These are phyloP conservation scores for Lactarius akahatsu DNA, from an alignment of 768 basidiomycete genomes.

Conservation along the genomic window DNA sequence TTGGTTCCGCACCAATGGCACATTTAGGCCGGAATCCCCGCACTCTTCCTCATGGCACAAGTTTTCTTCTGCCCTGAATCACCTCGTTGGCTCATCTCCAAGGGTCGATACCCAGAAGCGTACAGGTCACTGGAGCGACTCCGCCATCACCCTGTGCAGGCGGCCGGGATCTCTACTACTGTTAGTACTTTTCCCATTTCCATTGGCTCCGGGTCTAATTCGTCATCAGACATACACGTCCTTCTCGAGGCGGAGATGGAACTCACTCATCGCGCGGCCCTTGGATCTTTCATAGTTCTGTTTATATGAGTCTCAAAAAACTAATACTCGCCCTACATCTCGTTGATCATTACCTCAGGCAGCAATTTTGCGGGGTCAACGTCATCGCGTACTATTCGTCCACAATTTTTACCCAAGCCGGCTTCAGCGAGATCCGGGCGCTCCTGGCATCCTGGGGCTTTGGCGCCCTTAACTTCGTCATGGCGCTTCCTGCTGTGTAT, in stretches of 20 bases:
- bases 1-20: not conserved
- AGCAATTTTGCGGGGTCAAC: slow-evolving; percentile 85
- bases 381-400: slow-evolving; percentile 81
- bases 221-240: slow-evolving; percentile 55
- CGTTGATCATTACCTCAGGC: slow-evolving; percentile 38
- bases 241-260: slow-evolving; percentile 65
- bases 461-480: slow-evolving; percentile 46
- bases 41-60: slow-evolving; percentile 41
- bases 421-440: slow-evolving; percentile 54
- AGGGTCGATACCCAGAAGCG: slow-evolving; percentile 68
- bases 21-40: slow-evolving; percentile 42
- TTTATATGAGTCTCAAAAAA: slow-evolving; percentile 41
- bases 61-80: slow-evolving; percentile 62
- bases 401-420: slow-evolving; percentile 63
- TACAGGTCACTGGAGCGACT: slow-evolving; percentile 61
- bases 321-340: not conserved
- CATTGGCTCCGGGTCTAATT: not conserved
- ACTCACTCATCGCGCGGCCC: slow-evolving; percentile 57
- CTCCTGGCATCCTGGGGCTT: slow-evolving; percentile 61
- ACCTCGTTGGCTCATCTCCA: slow-evolving; percentile 83
- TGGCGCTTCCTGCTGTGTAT: slow-evolving; percentile 48
- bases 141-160: slow-evolving; percentile 67
- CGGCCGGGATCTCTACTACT: slow-evolving; percentile 83
- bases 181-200: slow-evolving; percentile 27
- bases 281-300: slow-evolving; percentile 69